Base-by-base conservation (phyloP, 2,329 filamentous ascomycete species). In the Aspergillus japonicus region DNA sequence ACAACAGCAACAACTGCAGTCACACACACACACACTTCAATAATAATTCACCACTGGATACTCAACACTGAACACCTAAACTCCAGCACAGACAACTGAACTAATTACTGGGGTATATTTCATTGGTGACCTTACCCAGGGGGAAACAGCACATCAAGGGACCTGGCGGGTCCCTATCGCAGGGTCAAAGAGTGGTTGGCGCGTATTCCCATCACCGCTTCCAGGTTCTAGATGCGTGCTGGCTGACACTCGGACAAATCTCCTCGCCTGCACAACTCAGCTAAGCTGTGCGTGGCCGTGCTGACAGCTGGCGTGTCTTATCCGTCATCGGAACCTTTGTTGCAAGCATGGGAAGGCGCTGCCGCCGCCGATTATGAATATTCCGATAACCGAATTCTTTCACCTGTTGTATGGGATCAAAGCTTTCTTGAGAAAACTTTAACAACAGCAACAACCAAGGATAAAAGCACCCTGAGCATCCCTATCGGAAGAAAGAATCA, bases 181-280 rank as follows among this genome's bases (percentile, higher is more conserved):
- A 44, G 39, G 14, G 14, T 44, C 39, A 44, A 44, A 44, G 39
- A 19, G 39, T 44, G 39, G 16, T 44, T 44, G 39, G 39, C 39
- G 16, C 39, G 39, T 19, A 19, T 44, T 19, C 16, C 16, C 7
- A 44, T 35, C 33, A 35, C 33, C 33, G 12, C 33, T 10, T 35
- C 10, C 33, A 35, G 33, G 39, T n/a, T 16, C 39, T 44, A 35
- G 39, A 16, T 44, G 39, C 39, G 14, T 16, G 39, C 39, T 44
- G 39, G 39, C 16, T 19, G 39, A 19, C 39, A 44, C 39, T 44
- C 14, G 5, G 8, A 44, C 39, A 44, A 44, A n/a, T 44, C 39
- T 44, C 39, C 39, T 44, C 24, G 16, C 35, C 39, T 56, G 47
- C 24, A 56, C 54, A 56, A 56, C 54, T 49, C 54, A 56, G 44